phyloP scores from a whole-genome alignment of 2,329 filamentous ascomycete species.

The Xylariaceae sp. region DNA sequence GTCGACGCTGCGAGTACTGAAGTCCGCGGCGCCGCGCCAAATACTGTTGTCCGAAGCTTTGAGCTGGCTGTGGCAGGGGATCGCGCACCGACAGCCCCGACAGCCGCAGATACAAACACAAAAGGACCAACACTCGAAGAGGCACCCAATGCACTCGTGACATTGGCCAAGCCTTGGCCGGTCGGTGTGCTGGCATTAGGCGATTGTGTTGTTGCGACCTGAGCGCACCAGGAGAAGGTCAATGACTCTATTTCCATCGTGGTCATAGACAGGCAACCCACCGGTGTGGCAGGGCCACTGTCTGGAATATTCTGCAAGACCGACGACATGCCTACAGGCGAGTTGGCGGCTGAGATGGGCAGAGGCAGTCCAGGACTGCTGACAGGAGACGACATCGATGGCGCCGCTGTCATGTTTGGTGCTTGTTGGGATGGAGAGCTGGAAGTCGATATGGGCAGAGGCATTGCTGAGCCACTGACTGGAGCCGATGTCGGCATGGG shows the following conservation, averaged over 20 bases:
- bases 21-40: too few species aligned
- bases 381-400: neutral
- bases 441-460: conserved; percentile 2
- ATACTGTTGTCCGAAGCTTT: too few species aligned
- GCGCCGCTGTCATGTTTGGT: too few species aligned
- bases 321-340: neutral
- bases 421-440: too few species aligned
- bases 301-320: neutral
- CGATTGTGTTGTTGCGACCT: conserved; percentile 14
- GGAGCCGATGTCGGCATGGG: conserved; percentile 3
- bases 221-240: conserved; percentile 23
- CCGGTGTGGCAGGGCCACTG: conserved; percentile 7
- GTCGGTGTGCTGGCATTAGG: too few species aligned
- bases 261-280: conserved; percentile 19
- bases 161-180: too few species aligned
- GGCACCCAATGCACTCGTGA: conserved; percentile 5
- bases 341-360: neutral
- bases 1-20: too few species aligned
- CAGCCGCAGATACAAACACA: too few species aligned
- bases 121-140: conserved; percentile 2
- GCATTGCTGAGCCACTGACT: conserved; percentile 3
- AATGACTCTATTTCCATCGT: conserved; percentile 20
- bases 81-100: too few species aligned
- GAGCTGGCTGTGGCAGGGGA: too few species aligned
- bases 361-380: neutral